Evolutionary conservation across 768 basidiomycete species (phyloP).

Genomic region (Lepiota subincarnata): DNA sequence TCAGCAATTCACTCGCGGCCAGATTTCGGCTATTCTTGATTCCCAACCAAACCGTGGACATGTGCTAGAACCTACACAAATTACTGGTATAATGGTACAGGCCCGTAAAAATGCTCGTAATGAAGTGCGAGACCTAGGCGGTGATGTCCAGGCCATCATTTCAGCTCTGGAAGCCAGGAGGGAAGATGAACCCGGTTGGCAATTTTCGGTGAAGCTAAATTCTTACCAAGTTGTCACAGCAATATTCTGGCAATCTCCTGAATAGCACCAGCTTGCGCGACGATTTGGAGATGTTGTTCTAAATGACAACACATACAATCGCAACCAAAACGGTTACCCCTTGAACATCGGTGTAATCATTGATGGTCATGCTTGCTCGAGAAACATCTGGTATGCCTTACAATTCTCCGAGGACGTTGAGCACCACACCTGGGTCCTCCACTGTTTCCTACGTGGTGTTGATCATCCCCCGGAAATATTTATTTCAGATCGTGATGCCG

Average conservation of each 20-base stretch:
- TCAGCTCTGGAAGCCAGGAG: background rate
- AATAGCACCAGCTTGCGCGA: constrained; percentile 10
- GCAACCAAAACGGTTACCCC: constrained; percentile 19
- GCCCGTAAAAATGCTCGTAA: constrained; percentile 2
- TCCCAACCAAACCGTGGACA: too few species aligned
- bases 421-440: constrained; percentile 17
- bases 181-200: constrained; percentile 1
- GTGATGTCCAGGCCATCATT: constrained; percentile 7
- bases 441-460: constrained; percentile 5
- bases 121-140: background rate
- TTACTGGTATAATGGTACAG: constrained; percentile 16
- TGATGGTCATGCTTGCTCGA: constrained; percentile 16
- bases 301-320: constrained; percentile 20
- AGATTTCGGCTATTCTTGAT: constrained; percentile 15
- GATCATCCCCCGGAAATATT: constrained; percentile 14
- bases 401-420: constrained; percentile 15
- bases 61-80: constrained; percentile 13
- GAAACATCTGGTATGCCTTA: constrained; percentile 22
- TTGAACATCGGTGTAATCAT: constrained; percentile 21
- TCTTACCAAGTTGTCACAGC: constrained; percentile 6
- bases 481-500: constrained; percentile 9
- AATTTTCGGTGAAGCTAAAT: constrained; percentile 3
- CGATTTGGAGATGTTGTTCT: constrained; percentile 19
- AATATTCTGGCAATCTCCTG: constrained; percentile 20
- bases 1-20: constrained; percentile 14